Percentiles rank a stretch among this genome's conserved stretches.
These are phyloP conservation scores for Wickerhamomyces xylosicus DNA, from an alignment of 805 yeast genomes.

Conservation along the genomic window DNA sequence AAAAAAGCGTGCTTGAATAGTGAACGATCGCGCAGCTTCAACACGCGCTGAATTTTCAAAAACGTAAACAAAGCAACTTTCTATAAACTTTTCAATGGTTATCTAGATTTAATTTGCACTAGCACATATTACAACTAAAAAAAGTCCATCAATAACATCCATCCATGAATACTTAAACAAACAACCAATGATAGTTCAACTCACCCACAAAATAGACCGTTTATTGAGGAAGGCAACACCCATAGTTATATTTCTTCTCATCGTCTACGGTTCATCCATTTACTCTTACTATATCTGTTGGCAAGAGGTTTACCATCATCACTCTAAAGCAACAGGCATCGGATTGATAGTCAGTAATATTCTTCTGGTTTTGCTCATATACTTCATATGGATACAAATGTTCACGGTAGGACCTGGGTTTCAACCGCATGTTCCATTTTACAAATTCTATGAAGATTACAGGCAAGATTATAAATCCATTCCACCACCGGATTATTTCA, in stretches of 20 bases:
- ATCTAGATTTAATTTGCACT: too few relatives aligned
- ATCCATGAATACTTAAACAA: too few relatives aligned
- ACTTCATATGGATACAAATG: conserved; percentile 35
- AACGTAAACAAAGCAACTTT: too few relatives aligned
- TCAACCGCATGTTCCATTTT: conserved; percentile 28
- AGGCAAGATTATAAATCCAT: conserved; percentile 17
- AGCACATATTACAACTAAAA: too few relatives aligned
- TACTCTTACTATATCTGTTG: conserved; percentile 20
- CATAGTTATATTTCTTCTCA: conserved; percentile 1
- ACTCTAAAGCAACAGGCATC: conserved; percentile 19
- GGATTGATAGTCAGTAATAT: conserved; percentile 23
- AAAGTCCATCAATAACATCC: too few relatives aligned
- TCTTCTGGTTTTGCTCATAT: conserved; percentile 17
- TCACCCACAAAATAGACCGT: too few relatives aligned
- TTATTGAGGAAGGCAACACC: conserved; percentile 4
- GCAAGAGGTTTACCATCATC: conserved; percentile 17
- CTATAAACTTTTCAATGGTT: too few relatives aligned
- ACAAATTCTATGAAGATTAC: conserved; percentile 17
- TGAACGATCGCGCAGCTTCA: too few relatives aligned
- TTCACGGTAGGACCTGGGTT: conserved; percentile 51
- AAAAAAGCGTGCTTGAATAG: too few relatives aligned
- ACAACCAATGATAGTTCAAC: too few relatives aligned
- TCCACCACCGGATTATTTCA: conserved; percentile 46
- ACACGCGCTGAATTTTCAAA: too few relatives aligned
- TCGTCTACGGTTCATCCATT: conserved; percentile 16